These are phyloP conservation scores for Pseudocercospora ulei DNA, from an alignment of 2,329 filamentous ascomycete species.

Conservation along the genomic window DNA sequence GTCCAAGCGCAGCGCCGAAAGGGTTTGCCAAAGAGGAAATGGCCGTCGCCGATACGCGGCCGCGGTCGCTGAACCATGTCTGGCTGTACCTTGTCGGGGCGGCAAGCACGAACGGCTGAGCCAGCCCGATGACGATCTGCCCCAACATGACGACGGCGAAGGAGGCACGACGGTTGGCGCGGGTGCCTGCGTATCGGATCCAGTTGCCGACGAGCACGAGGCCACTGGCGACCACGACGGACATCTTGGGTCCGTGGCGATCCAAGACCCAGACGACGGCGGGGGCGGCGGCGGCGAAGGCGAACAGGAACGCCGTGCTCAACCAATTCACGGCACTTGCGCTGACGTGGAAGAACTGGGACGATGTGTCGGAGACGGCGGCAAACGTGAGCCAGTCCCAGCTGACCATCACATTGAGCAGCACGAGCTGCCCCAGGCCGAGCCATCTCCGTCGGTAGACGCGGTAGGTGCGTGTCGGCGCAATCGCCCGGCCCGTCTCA, in stretches of 20 bases:
- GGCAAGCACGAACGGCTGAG: constrained; percentile 83
- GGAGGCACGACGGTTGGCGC: constrained; percentile 41
- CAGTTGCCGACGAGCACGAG: constrained; percentile 79
- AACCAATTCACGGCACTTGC: constrained; percentile 85
- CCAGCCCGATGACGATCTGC: constrained; percentile 78
- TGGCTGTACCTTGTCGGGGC: constrained; percentile 88
- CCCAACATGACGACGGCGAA: constrained; percentile 79
- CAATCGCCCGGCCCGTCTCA: constrained; percentile 9
- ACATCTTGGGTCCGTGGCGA: constrained; percentile 61
- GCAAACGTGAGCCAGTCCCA: constrained; percentile 98
- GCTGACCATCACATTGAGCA: constrained; percentile 85
- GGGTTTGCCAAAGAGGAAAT: constrained; percentile 79
- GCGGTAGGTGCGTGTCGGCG: constrained; percentile 20
- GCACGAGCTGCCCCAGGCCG: constrained; percentile 68
- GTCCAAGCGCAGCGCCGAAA: constrained; percentile 76
- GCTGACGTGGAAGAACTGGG: constrained; percentile 63
- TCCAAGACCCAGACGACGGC: constrained; percentile 66
- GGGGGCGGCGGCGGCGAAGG: constrained; percentile 66
- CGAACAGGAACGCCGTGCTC: constrained; percentile 74
- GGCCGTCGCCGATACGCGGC: constrained; percentile 79
- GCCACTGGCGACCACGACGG: constrained; percentile 62
- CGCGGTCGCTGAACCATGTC: constrained; percentile 80
- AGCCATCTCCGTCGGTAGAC: constrained; percentile 85
- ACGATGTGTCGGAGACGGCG: constrained; percentile 64
- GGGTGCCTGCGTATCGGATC: constrained; percentile 46